Evolutionary conservation across 768 basidiomycete species (phyloP), one percentile per base, ranked within the genome.

Genomic region (Boletus rubropictus): DNA sequence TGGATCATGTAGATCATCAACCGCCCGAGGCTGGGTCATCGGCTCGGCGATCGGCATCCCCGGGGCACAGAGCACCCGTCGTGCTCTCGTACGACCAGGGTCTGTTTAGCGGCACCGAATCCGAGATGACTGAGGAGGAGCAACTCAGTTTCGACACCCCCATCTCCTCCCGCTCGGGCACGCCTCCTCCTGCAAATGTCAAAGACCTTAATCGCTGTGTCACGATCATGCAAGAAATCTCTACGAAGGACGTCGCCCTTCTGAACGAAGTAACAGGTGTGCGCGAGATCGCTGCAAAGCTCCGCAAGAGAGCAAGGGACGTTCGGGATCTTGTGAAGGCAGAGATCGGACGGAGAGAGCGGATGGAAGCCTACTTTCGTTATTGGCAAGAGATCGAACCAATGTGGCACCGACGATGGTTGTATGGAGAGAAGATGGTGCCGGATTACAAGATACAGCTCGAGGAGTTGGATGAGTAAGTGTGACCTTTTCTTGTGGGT

Each of bases 311-410:
- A 31, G 61, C 53, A 9, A 53, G 53, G 35, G 53, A 58, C n/a
- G 33, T 58, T 21, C 59, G 64, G 9, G 55, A 57, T 4, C 50
- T 60, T 7, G 52, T 54, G 1, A 54, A 55, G 39, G 59, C 53
- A 0, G 61, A 65, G 45, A 46, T 12, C 24, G 61, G 52, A 14
- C 51, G 65, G 12, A 48, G 61, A 41, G 56, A 57, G 36, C 48
- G 65, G 12, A 57, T 67, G 54, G 57, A 65, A 17, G 25, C 49
- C 7, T 66, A 53, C 21, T 67, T 60, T 31, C 44, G 47, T 25
- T 56, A 63, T 28, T 67, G 66, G 62, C 52, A 53, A 22, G 50
- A 68, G 22, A 56, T 51, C 5, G 49, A 54, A 11, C 53, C 55
- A 2, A 39, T 5, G 4, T 62, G 66, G 62, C 51, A 55, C 31